These are phyloP conservation scores for Lepidium aucheri DNA, from an alignment of 345 rosid species.

Conservation along the genomic window DNA sequence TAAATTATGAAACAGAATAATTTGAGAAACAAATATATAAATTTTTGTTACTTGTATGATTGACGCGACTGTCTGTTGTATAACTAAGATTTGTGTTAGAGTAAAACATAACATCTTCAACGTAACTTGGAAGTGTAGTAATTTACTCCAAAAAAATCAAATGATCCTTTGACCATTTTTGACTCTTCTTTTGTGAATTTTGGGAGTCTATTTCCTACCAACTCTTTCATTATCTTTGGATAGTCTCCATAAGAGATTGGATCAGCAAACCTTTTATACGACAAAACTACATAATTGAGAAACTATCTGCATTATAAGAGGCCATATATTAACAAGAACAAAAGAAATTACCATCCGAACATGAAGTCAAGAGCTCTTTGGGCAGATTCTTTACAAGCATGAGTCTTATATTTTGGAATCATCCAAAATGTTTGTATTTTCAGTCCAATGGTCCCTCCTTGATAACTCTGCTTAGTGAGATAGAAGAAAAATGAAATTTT, in stretches of 20 bases:
- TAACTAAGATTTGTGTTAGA: constrained; percentile 11
- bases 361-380: constrained; percentile 22
- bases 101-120: not conserved
- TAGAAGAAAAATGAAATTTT: too few species aligned
- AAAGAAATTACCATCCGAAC: constrained; percentile 13
- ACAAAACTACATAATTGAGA: not conserved
- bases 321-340: not conserved
- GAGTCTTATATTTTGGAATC: constrained; percentile 26
- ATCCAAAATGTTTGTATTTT: constrained; percentile 21
- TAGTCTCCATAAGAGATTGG: constrained; percentile 37
- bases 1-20: not conserved
- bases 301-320: not conserved
- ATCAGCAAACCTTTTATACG: constrained; percentile 22
- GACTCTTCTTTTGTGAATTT: constrained; percentile 26
- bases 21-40: not conserved
- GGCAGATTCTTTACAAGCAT: constrained; percentile 20
- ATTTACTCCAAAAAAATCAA: constrained; percentile 38
- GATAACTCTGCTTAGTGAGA: not conserved
- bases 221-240: constrained; percentile 24
- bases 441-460: constrained; percentile 32
- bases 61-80: constrained; percentile 21
- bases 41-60: constrained; percentile 7
- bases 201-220: constrained; percentile 34
- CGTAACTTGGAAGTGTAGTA: constrained; percentile 34
- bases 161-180: constrained; percentile 25